These are phyloP conservation scores for Strobilomyces dryophilus DNA, from an alignment of 768 basidiomycete genomes.

Conservation along the genomic window DNA sequence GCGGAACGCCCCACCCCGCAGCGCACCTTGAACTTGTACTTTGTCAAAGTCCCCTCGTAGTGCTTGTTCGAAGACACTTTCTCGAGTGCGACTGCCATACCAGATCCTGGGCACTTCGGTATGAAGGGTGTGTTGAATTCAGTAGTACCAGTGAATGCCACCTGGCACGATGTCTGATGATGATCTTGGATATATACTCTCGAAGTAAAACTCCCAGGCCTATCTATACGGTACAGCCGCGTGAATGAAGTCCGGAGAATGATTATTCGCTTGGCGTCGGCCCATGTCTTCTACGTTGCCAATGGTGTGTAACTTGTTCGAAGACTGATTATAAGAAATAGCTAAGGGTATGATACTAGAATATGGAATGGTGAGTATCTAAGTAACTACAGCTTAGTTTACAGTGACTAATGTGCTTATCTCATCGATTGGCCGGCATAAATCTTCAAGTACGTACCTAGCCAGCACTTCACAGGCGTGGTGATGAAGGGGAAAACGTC, in stretches of 20 bases:
- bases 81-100: constrained; percentile 42
- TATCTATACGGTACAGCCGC: too few species aligned
- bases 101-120: not conserved
- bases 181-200: not conserved
- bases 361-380: not conserved
- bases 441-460: not conserved
- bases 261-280: too few species aligned
- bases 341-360: constrained; percentile 7
- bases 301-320: too few species aligned
- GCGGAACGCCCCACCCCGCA: not conserved
- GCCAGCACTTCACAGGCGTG: not conserved
- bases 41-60: constrained; percentile 76
- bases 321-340: too few species aligned
- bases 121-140: not conserved
- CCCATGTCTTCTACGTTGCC: too few species aligned
- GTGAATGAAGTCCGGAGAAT: too few species aligned
- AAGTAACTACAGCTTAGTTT: not conserved
- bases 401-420: not conserved
- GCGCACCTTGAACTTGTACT: constrained; percentile 80
- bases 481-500: not conserved
- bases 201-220: too few species aligned
- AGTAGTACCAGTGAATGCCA: not conserved
- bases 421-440: not conserved
- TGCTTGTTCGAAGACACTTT: constrained; percentile 73
- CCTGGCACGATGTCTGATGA: not conserved